Conservation (phyloP, 139 green algal species). For the Chlorella sp. region DNA sequence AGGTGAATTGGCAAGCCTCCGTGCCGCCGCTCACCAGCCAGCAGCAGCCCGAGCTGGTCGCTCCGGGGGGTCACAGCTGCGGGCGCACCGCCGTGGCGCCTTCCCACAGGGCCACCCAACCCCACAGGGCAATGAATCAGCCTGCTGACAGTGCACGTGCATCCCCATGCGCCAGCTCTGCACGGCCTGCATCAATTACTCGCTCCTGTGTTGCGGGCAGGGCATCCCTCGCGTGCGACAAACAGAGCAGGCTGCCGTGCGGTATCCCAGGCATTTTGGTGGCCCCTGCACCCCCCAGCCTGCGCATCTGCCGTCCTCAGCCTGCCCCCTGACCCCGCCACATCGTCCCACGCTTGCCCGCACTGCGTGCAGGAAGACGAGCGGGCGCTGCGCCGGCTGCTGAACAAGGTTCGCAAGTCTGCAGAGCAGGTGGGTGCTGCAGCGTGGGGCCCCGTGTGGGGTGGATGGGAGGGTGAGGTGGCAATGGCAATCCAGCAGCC, state of each 20-base stretch:
- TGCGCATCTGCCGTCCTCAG: no score
- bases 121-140: no score
- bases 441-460: no score
- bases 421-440: constrained; percentile 36
- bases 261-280: not conserved
- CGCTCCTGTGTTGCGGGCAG: not conserved
- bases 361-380: constrained; percentile 52
- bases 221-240: not conserved
- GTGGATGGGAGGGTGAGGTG: no score
- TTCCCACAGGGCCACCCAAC: no score
- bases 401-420: constrained; percentile 45
- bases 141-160: no score
- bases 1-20: not conserved
- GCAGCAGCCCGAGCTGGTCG: not conserved
- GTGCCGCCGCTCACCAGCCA: not conserved
- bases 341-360: not conserved
- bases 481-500: no score
- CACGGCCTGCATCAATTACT: no score
- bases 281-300: no score
- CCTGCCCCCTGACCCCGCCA: not conserved
- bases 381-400: constrained; percentile 51
- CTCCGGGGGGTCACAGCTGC: not conserved
- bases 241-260: not conserved
- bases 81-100: no score
- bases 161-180: no score